A percentile compares a stretch with the other conserved stretches of the same genome.
Evolutionary conservation across 306 rosid species (phyloP).

Genomic region (Aeschynomene evenia): DNA sequence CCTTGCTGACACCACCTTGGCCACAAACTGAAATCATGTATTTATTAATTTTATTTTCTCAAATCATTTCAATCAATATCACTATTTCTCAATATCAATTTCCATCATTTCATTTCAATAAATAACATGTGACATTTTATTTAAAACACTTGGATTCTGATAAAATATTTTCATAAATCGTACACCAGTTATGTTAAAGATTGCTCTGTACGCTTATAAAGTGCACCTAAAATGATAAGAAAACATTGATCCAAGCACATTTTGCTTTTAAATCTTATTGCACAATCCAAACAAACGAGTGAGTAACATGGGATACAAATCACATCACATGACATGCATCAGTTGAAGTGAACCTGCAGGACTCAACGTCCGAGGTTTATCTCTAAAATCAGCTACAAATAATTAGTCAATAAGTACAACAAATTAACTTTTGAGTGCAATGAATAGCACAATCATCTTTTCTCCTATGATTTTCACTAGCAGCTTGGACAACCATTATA

Average conservation of each 20-base stretch:
- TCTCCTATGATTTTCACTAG: background rate
- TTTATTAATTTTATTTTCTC: too few relatives aligned
- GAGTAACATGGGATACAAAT: background rate
- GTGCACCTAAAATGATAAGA: background rate
- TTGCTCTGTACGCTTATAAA: too few relatives aligned
- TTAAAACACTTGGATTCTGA: too few relatives aligned
- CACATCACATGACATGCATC: background rate
- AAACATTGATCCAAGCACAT: background rate
- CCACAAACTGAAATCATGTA: constrained; percentile 60
- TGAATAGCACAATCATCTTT: background rate
- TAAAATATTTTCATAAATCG: too few relatives aligned
- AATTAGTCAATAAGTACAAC: constrained; percentile 4
- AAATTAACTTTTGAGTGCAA: constrained; percentile 1
- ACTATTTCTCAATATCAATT: too few relatives aligned
- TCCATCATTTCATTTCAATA: too few relatives aligned
- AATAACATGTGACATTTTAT: too few relatives aligned
- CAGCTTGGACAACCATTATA: background rate
- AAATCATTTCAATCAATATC: too few relatives aligned
- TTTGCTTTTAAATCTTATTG: background rate
- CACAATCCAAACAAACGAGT: too few relatives aligned
- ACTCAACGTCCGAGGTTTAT: background rate
- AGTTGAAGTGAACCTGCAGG: background rate
- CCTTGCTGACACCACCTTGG: constrained; percentile 39
- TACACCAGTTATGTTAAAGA: too few relatives aligned
- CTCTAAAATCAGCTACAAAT: constrained; percentile 13